Evolutionary conservation across 345 rosid species (phyloP).

Genomic region (Toxicodendron radicans): DNA sequence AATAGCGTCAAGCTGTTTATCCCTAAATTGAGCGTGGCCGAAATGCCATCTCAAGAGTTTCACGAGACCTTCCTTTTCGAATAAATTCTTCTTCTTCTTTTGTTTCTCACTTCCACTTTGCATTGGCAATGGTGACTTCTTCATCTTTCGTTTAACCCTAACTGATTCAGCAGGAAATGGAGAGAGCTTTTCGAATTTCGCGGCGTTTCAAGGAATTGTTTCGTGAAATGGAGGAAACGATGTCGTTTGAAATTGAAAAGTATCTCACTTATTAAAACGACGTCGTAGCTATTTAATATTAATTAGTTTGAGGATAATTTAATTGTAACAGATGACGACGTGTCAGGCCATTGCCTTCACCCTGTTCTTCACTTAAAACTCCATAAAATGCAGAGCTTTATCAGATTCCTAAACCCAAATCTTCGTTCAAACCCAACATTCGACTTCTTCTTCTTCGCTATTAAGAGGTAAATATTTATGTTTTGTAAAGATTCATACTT

Average conservation of each 20-base stretch:
- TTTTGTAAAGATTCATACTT: not conserved
- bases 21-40: conserved; percentile 80
- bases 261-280: not conserved
- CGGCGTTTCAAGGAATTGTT: not conserved
- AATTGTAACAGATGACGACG: no score
- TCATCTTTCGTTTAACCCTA: conserved; percentile 38
- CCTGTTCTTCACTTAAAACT: not conserved
- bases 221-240: not conserved
- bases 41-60: conserved; percentile 96
- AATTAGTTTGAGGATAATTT: no score
- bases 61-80: conserved; percentile 66
- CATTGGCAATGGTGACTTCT: conserved; percentile 70
- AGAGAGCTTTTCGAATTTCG: not conserved
- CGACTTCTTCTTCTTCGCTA: not conserved
- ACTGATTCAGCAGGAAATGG: not conserved
- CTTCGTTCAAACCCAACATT: not conserved
- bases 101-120: conserved; percentile 40
- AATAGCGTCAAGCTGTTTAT: conserved; percentile 86
- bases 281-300: not conserved
- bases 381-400: conserved; percentile 4
- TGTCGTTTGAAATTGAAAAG: not conserved
- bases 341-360: not conserved
- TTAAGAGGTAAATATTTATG: not conserved
- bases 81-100: conserved; percentile 31
- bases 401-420: not conserved